These are phyloP conservation scores for Neoascochyta sp. DNA, from an alignment of 2,329 filamentous ascomycete genomes.

Conservation along the genomic window DNA sequence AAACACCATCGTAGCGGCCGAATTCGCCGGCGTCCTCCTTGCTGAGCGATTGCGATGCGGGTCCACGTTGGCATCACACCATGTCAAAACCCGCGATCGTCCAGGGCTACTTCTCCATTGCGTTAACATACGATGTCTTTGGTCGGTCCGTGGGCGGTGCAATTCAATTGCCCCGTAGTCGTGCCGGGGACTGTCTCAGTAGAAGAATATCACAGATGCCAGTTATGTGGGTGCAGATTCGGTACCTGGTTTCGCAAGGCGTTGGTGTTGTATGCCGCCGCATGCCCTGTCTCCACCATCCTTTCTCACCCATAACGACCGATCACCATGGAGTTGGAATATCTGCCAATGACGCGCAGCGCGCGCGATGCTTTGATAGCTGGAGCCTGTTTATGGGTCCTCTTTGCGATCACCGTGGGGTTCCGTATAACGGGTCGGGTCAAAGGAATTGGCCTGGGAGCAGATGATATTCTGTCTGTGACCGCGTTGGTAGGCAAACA, in stretches of 20 bases:
- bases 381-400: slow-evolving; percentile 15
- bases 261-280: too few relatives aligned
- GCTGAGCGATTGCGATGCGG: slow-evolving; percentile 4
- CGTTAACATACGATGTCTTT: slow-evolving; percentile 1
- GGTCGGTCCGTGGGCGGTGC: slow-evolving; percentile 1
- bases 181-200: slow-evolving; percentile 3
- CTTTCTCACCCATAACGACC: too few relatives aligned
- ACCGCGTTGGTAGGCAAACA: slow-evolving; percentile 10
- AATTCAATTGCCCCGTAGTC: slow-evolving; percentile 2
- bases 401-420: slow-evolving; percentile 10
- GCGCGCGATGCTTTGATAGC: slow-evolving; percentile 19
- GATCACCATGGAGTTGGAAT: slow-evolving; percentile 7
- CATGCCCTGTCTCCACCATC: too few relatives aligned
- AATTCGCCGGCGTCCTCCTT: too few relatives aligned
- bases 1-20: too few relatives aligned
- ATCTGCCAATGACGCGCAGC: slow-evolving; percentile 15
- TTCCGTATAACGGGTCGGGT: slow-evolving; percentile 15
- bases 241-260: too few relatives aligned
- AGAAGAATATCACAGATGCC: too few relatives aligned
- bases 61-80: too few relatives aligned
- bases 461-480: slow-evolving; percentile 16
- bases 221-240: too few relatives aligned
- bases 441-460: slow-evolving; percentile 14
- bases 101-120: not conserved
- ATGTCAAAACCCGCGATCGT: slow-evolving; percentile 1